Base-by-base conservation (phyloP, 257 asterid species). In the Solanum chiquidenum region DNA sequence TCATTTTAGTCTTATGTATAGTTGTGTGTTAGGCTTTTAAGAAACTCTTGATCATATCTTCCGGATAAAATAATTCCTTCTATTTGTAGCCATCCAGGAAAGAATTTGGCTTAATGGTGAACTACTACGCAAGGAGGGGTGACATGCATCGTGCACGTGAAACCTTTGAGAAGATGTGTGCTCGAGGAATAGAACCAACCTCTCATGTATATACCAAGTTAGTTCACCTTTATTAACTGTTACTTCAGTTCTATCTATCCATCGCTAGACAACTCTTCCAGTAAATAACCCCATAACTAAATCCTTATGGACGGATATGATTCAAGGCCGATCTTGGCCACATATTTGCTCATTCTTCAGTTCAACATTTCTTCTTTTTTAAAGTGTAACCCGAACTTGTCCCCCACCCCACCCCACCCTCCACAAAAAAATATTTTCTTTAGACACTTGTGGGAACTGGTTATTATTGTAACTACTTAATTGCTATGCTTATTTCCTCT, bases 111-210 rank as follows among this genome's bases (percentile, higher is more conserved):
- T 90, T 95, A 92, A 91, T 97, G 98, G 97, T 97, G 93, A 95
- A 92, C 89, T 97, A 95, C 90, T 97, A 97, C 83, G 99, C 93
- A 35, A 97, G 98, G 90, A 93, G 98, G 74, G 99, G 99, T 79
- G 99, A 97, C 90, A 92, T 95, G 98, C 96, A 95, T 93, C 97
- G 96, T 83, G 99, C 99, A 77, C 98, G 99, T 72, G 98, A 96
- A 91, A 92, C 91, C 75, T 97, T 97, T 91, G 99, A 97, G 94
- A 94, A 90, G 93, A 97, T 97, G 99, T 91, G 99, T 83, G 94
- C 96, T 72, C 92, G 98, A 84, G 99, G 99, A 88, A 97, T 97
- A 37, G 98, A 95, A 91, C 99, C 99, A 85, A 90, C 92, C 34
- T 91, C 92, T 89, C 98, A 97, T 91, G 98, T 95, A 82, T 97